Evolutionary conservation across 306 rosid genomes (phyloP).

Genomic region (Citrullus mucosospermus): DNA sequence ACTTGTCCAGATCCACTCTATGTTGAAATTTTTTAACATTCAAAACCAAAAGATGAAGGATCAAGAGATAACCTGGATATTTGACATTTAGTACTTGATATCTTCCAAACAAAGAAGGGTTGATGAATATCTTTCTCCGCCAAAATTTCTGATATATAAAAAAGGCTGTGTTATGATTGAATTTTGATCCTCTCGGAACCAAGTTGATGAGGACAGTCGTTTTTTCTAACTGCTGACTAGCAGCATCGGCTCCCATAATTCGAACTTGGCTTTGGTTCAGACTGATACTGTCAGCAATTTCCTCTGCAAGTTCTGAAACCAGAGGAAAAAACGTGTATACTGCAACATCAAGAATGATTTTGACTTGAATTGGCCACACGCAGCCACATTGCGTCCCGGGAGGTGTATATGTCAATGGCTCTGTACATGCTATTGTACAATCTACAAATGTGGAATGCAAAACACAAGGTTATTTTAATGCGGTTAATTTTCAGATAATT

Average conservation of each 20-base stretch:
- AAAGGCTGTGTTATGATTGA: conserved; percentile 43
- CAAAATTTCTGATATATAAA: conserved; percentile 64
- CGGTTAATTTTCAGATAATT: neutral
- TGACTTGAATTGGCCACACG: conserved; percentile 81
- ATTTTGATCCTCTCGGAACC: conserved; percentile 56
- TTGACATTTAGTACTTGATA: conserved; percentile 68
- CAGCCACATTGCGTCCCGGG: conserved; percentile 82
- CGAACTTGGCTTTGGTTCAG: conserved; percentile 85
- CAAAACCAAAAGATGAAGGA: neutral
- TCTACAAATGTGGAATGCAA: conserved; percentile 35
- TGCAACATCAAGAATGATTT: conserved; percentile 40
- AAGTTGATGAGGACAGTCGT: conserved; percentile 64
- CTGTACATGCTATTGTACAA: conserved; percentile 66
- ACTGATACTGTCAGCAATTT: conserved; percentile 51
- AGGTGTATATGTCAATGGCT: conserved; percentile 71
- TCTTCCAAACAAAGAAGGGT: conserved; percentile 53
- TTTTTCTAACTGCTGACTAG: conserved; percentile 59
- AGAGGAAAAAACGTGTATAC: conserved; percentile 68
- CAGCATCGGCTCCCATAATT: conserved; percentile 81
- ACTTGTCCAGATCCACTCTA: neutral
- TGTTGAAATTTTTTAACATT: neutral
- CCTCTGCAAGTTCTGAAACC: conserved; percentile 63
- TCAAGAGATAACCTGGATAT: conserved; percentile 57
- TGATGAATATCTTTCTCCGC: conserved; percentile 44
- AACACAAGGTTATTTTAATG: neutral